phyloP scores from a whole-genome alignment of 2,329 filamentous ascomycete species.

The Neocatenulostroma microsporum region DNA sequence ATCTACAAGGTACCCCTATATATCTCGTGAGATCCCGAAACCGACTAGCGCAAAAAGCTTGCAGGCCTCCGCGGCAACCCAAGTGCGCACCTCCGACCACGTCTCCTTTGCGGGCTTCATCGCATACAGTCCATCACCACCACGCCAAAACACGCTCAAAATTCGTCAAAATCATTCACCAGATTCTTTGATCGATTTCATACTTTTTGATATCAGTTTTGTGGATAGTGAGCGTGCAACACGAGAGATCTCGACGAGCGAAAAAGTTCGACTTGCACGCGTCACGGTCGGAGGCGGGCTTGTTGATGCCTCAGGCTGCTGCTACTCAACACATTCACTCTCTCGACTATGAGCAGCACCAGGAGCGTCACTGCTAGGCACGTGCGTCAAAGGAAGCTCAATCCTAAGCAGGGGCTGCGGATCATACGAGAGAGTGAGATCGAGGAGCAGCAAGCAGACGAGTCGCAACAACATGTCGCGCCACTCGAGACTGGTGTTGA shows the following conservation, averaged over 20 bases:
- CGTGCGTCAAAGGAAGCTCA: slow-evolving; percentile 80
- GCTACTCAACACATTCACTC: no score
- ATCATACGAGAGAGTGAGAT: slow-evolving; percentile 87
- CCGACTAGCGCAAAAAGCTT: no score
- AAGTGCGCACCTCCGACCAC: no score
- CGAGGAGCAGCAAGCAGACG: slow-evolving; percentile 73
- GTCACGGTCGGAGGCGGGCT: background rate
- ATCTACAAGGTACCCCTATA: no score
- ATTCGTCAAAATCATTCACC: slow-evolving; percentile 3
- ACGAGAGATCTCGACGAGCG: background rate
- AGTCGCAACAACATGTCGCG: slow-evolving; percentile 68
- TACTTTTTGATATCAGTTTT: slow-evolving; percentile 15
- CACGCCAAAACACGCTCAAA: slow-evolving; percentile 10
- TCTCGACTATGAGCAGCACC: no score
- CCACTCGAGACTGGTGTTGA: slow-evolving; percentile 95
- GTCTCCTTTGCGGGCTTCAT: no score
- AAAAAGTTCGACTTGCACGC: background rate
- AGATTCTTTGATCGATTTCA: slow-evolving; percentile 2
- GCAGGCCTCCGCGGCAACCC: no score
- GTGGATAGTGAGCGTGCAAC: background rate
- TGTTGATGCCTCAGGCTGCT: slow-evolving; percentile 12
- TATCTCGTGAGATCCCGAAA: no score
- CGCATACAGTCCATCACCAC: slow-evolving; percentile 9
- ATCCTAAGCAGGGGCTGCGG: slow-evolving; percentile 76
- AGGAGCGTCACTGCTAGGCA: slow-evolving; percentile 30